These are phyloP conservation scores for Arthrobotrys sinensis DNA, from an alignment of 2,329 filamentous ascomycete species.

Conservation along the genomic window DNA sequence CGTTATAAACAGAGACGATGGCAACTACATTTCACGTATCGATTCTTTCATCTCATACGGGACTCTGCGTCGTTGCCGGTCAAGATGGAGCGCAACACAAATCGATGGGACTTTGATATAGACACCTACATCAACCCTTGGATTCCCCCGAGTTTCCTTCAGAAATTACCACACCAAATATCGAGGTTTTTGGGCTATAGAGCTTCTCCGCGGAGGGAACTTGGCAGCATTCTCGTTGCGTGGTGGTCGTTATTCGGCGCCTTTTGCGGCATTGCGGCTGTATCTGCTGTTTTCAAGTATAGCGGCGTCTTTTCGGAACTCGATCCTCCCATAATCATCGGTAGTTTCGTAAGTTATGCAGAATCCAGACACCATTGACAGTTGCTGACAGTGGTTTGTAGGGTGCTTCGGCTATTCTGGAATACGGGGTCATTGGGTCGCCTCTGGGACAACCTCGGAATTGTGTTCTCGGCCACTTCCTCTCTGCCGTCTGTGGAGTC, in stretches of 20 bases:
- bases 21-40: slow-evolving; percentile 3
- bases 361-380: background rate
- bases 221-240: slow-evolving; percentile 74
- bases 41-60: background rate
- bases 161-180: slow-evolving; percentile 76
- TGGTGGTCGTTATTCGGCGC: slow-evolving; percentile 78
- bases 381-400: slow-evolving; percentile 64
- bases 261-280: slow-evolving; percentile 75
- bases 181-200: slow-evolving; percentile 80
- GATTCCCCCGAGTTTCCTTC: slow-evolving; percentile 77
- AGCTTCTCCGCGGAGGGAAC: slow-evolving; percentile 64
- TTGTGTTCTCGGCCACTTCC: slow-evolving; percentile 77
- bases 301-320: slow-evolving; percentile 73
- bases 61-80: background rate
- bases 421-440: slow-evolving; percentile 80
- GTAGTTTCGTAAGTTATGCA: slow-evolving; percentile 75
- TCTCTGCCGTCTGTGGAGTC: slow-evolving; percentile 76
- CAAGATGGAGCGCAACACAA: slow-evolving; percentile 25
- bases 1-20: slow-evolving; percentile 15
- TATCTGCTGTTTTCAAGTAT: slow-evolving; percentile 73
- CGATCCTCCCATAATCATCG: slow-evolving; percentile 76
- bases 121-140: slow-evolving; percentile 82
- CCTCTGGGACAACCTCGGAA: slow-evolving; percentile 82
- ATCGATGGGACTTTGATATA: slow-evolving; percentile 77
- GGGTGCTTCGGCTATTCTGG: slow-evolving; percentile 82